A percentile compares a stretch with the other conserved stretches of the same genome.
These are phyloP conservation scores for Neobulgaria alba DNA, from an alignment of 2,329 filamentous ascomycete species.

Conservation along the genomic window DNA sequence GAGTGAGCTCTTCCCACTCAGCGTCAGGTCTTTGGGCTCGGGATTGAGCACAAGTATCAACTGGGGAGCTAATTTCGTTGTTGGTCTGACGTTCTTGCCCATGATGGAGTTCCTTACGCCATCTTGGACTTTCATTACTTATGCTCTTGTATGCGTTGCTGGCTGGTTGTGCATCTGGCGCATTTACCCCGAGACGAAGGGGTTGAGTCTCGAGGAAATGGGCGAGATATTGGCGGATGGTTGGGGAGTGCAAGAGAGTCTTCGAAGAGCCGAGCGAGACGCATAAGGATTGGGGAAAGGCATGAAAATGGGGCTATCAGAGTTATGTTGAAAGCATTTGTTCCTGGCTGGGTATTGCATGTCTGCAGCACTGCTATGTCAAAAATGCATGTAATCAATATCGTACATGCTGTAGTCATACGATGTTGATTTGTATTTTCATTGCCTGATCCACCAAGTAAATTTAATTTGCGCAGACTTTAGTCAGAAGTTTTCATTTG, in stretches of 20 bases:
- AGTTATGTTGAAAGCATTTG: too few species aligned
- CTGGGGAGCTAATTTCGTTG: slow-evolving; percentile 79
- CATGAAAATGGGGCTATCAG: too few species aligned
- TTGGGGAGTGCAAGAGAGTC: slow-evolving; percentile 57
- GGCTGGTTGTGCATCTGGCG: slow-evolving; percentile 63
- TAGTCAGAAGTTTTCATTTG: too few species aligned
- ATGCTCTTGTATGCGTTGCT: slow-evolving; percentile 58
- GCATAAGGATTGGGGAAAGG: too few species aligned
- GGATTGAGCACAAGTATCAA: slow-evolving; percentile 72
- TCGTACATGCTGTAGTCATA: too few species aligned
- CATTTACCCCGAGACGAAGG: slow-evolving; percentile 82
- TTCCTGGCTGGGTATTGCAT: too few species aligned
- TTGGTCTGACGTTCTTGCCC: slow-evolving; percentile 80
- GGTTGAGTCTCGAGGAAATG: slow-evolving; percentile 73
- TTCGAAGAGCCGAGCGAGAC: too few species aligned
- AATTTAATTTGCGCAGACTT: too few species aligned
- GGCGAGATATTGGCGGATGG: slow-evolving; percentile 60
- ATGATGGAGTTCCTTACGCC: slow-evolving; percentile 73
- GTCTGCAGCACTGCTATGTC: too few species aligned
- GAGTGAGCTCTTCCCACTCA: slow-evolving; percentile 78
- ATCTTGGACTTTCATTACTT: slow-evolving; percentile 71
- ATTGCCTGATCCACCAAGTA: too few species aligned
- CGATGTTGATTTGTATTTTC: too few species aligned
- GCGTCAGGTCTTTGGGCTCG: slow-evolving; percentile 64
- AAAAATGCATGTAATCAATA: too few species aligned